These are phyloP conservation scores for Tetracentron sinense DNA, from an alignment of 164 flowering plant genomes.

Conservation along the genomic window DNA sequence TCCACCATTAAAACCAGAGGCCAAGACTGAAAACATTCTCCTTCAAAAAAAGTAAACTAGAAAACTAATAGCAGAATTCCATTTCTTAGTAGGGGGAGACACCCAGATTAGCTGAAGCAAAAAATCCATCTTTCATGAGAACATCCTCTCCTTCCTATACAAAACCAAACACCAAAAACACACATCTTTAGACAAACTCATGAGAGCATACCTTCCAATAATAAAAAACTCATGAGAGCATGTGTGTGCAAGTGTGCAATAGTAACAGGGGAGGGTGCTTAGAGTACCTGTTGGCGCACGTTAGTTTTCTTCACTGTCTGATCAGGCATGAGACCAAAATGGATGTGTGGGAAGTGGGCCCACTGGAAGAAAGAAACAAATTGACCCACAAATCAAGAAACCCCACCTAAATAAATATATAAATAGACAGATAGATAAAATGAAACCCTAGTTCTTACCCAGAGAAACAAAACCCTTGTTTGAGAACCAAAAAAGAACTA, in stretches of 20 bases:
- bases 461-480: background rate
- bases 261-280: background rate
- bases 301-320: conserved; percentile 65
- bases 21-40: conserved; percentile 7
- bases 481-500: background rate
- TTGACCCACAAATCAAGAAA: conserved; percentile 18
- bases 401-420: background rate
- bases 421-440: background rate
- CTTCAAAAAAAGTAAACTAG: background rate
- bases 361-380: conserved; percentile 44
- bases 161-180: background rate
- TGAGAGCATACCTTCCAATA: background rate
- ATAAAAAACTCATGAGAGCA: background rate
- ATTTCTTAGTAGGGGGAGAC: conserved; percentile 63
- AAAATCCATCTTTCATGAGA: conserved; percentile 71
- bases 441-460: conserved; percentile 10
- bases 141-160: conserved; percentile 71
- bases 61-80: conserved; percentile 4
- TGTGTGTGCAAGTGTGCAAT: no score
- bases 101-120: conserved; percentile 69
- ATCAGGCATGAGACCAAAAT: conserved; percentile 90
- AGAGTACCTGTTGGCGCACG: conserved; percentile 66
- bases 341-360: conserved; percentile 99
- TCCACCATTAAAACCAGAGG: conserved; percentile 4
- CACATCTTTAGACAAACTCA: background rate